Percentiles rank a stretch among this genome's conserved stretches.
Evolutionary conservation across 176 grass and related monocot genomes (phyloP).

Genomic region (Zea luxurians): DNA sequence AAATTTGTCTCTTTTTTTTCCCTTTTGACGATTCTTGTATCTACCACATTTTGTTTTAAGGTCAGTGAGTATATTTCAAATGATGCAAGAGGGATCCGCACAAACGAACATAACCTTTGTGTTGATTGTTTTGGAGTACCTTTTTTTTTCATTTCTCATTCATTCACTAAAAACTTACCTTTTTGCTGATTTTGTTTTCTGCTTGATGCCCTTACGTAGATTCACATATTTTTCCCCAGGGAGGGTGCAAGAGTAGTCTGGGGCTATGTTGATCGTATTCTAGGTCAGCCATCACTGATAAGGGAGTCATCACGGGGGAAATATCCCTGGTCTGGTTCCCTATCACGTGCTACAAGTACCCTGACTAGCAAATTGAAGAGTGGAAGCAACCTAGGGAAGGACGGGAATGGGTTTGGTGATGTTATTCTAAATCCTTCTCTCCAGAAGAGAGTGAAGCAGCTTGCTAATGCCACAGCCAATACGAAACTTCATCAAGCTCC

Average conservation of each 20-base stretch:
- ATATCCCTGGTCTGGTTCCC: conserved; percentile 84
- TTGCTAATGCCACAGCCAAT: conserved; percentile 90
- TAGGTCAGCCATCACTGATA: conserved; percentile 95
- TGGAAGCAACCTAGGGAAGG: conserved; percentile 53
- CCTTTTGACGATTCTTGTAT: background rate
- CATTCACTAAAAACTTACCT: background rate
- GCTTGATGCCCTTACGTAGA: conserved; percentile 8
- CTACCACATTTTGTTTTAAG: conserved; percentile 11
- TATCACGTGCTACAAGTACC: conserved; percentile 60
- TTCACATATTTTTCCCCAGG: conserved; percentile 45
- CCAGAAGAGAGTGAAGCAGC: conserved; percentile 84
- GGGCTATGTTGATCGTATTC: conserved; percentile 98
- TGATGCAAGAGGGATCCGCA: background rate
- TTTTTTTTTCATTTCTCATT: background rate
- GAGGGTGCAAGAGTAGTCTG: conserved; percentile 95
- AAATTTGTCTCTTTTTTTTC: background rate
- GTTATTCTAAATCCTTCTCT: conserved; percentile 95
- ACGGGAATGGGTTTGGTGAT: conserved; percentile 92
- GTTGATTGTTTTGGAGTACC: background rate
- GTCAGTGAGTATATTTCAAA: conserved; percentile 18
- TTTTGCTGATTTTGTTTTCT: background rate
- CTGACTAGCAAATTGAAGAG: conserved; percentile 66
- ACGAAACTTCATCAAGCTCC: conserved; percentile 97
- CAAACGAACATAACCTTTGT: background rate
- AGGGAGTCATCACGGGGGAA: conserved; percentile 94